These are phyloP conservation scores for Eutrema salsugineum DNA, from an alignment of 441 rosid genomes.

Conservation along the genomic window DNA sequence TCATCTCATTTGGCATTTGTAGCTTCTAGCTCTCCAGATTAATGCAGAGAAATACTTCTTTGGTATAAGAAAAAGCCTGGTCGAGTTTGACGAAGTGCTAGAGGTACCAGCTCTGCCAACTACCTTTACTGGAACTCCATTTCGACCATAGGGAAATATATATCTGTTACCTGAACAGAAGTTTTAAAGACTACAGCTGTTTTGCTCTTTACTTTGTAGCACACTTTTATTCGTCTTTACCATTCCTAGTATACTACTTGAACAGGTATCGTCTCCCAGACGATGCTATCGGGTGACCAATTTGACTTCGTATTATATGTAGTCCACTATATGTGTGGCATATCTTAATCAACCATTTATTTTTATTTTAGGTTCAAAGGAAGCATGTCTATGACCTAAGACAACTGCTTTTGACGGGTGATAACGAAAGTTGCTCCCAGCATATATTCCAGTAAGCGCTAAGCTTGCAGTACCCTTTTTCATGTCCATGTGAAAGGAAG, in stretches of 20 bases:
- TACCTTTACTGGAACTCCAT: conserved; percentile 1
- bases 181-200: neutral
- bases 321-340: neutral
- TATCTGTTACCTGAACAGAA: neutral
- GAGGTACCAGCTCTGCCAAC: conserved; percentile 52
- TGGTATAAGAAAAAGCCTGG: conserved; percentile 90
- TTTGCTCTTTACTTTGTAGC: neutral
- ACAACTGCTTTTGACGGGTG: conserved; percentile 83
- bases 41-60: conserved; percentile 95
- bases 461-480: neutral
- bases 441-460: conserved; percentile 76
- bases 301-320: neutral
- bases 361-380: conserved; percentile 70
- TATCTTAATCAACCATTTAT: conserved; percentile 11
- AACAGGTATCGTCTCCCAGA: neutral
- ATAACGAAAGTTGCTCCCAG: conserved; percentile 80
- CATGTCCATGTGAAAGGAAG: neutral
- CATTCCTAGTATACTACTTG: neutral
- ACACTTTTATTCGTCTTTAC: neutral
- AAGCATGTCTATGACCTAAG: conserved; percentile 93
- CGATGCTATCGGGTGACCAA: neutral
- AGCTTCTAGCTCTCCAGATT: conserved; percentile 90
- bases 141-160: neutral
- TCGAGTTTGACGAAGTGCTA: conserved; percentile 96
- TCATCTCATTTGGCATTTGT: conserved; percentile 23